Percentiles rank a stretch among this genome's conserved stretches.
phyloP scores from a whole-genome alignment of 192 early-diverging fungal genomes.

The Coemansia sp. region DNA sequence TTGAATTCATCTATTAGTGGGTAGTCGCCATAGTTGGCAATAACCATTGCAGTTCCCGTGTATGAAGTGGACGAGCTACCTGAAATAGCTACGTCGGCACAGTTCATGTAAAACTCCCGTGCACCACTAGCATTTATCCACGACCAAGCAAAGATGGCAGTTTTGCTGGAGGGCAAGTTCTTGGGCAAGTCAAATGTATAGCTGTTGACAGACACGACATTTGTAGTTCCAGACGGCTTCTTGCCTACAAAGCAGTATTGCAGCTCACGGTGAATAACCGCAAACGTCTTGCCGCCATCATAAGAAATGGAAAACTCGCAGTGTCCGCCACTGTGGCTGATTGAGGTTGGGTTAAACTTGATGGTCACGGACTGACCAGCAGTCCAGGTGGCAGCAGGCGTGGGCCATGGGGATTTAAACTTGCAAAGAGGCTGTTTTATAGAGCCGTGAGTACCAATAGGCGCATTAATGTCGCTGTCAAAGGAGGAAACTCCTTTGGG shows the following conservation, averaged over 20 bases:
- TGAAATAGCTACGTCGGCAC: constrained; percentile 17
- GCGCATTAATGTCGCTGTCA: constrained; percentile 41
- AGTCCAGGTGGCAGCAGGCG: constrained; percentile 36
- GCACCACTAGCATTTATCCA: constrained; percentile 60
- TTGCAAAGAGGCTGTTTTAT: constrained; percentile 35
- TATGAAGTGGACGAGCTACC: constrained; percentile 11
- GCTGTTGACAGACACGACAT: constrained; percentile 10
- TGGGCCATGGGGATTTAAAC: constrained; percentile 20
- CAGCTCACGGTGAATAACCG: constrained; percentile 51
- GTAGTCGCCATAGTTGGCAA: constrained; percentile 23
- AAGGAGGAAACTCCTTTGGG: constrained; percentile 16
- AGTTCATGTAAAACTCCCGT: constrained; percentile 60
- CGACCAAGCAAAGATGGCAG: constrained; percentile 57
- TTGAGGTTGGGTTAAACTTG: constrained; percentile 23
- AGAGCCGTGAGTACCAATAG: constrained; percentile 14
- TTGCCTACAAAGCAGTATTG: constrained; percentile 36
- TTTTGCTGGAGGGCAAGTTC: constrained; percentile 48
- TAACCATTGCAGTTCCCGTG: constrained; percentile 13
- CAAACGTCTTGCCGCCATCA: constrained; percentile 57
- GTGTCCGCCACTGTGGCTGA: constrained; percentile 56
- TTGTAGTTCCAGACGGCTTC: constrained; percentile 1
- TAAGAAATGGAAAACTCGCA: constrained; percentile 65
- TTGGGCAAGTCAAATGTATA: constrained; percentile 53
- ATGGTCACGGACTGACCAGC: constrained; percentile 52
- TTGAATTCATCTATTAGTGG: constrained; percentile 2